Percentiles rank a stretch among this genome's conserved stretches.
phyloP scores from a whole-genome alignment of 495 filamentous ascomycete genomes.

The Penicillium salamii region DNA sequence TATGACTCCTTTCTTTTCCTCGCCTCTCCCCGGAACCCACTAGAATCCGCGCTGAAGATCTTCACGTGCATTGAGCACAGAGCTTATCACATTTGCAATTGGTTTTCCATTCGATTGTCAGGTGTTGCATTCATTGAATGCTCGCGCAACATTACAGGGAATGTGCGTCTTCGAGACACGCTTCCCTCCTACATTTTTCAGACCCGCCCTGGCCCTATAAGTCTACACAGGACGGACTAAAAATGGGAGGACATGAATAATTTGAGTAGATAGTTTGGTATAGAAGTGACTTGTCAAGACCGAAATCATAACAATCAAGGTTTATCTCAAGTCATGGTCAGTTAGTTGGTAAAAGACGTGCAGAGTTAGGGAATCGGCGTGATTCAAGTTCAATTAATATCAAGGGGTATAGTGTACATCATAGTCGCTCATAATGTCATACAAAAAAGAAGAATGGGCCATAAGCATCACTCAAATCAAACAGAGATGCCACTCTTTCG shows the following conservation, averaged over 20 bases:
- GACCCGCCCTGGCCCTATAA: slow-evolving; percentile 44
- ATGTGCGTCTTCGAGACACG: slow-evolving; percentile 42
- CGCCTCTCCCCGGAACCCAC: slow-evolving; percentile 2
- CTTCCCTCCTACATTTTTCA: slow-evolving; percentile 48
- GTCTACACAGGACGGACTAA: slow-evolving; percentile 53
- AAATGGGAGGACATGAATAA: slow-evolving; percentile 52
- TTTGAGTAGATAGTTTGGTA: no score
- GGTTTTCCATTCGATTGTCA: slow-evolving; percentile 22
- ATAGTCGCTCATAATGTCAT: slow-evolving; percentile 8
- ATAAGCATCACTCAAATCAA: not conserved
- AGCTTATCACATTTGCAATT: slow-evolving; percentile 37
- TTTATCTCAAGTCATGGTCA: no score
- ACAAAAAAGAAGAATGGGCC: not conserved
- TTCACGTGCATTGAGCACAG: slow-evolving; percentile 43
- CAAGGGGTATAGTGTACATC: slow-evolving; percentile 5
- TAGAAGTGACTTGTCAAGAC: no score
- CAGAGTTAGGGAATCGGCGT: no score
- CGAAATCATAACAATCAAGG: no score
- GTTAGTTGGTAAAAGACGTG: no score
- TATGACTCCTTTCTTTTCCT: slow-evolving; percentile 13
- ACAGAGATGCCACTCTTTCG: not conserved
- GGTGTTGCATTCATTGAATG: slow-evolving; percentile 26
- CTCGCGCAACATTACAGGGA: slow-evolving; percentile 43
- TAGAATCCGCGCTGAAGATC: slow-evolving; percentile 19
- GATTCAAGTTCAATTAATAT: not conserved